These are phyloP conservation scores for Gracilaria gracilis DNA, from an alignment of 23 red algal genomes.

Conservation along the genomic window DNA sequence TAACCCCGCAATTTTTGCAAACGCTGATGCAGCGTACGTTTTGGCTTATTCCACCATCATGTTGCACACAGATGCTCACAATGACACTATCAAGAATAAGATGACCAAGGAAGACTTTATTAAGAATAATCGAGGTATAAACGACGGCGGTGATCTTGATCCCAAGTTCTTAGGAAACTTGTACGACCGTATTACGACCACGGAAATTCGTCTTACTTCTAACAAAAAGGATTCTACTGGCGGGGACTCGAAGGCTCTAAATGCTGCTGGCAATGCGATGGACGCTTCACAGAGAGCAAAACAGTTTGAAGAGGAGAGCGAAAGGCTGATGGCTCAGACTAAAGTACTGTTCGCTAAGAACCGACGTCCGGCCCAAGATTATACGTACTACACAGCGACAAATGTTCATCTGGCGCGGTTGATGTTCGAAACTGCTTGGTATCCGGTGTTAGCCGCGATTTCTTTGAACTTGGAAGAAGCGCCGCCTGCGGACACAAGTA, in stretches of 20 bases:
- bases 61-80: conserved; percentile 99
- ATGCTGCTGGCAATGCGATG: conserved; percentile 24
- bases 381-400: conserved; percentile 89
- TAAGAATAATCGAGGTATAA: conserved; percentile 98
- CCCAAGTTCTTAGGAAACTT: conserved; percentile 76
- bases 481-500: conserved; percentile 45
- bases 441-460: conserved; percentile 82
- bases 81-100: conserved; percentile 91
- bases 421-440: conserved; percentile 96
- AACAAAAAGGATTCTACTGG: conserved; percentile 73
- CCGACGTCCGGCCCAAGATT: conserved; percentile 62
- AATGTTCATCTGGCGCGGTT: conserved; percentile 88
- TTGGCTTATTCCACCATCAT: conserved; percentile 96
- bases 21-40: conserved; percentile 95
- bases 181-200: conserved; percentile 87
- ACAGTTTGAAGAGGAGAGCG: conserved; percentile 86
- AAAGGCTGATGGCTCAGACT: conserved; percentile 87
- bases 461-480: conserved; percentile 86
- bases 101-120: conserved; percentile 99
- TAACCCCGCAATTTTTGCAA: conserved; percentile 92
- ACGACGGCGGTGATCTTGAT: conserved; percentile 94
- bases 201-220: conserved; percentile 76
- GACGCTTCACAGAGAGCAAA: conserved; percentile 57
- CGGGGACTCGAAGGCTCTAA: conserved; percentile 47
- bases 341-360: conserved; percentile 79